Evolutionary conservation across 2,329 filamentous ascomycete genomes (phyloP).

Genomic region (Epichloe glyceriae): DNA sequence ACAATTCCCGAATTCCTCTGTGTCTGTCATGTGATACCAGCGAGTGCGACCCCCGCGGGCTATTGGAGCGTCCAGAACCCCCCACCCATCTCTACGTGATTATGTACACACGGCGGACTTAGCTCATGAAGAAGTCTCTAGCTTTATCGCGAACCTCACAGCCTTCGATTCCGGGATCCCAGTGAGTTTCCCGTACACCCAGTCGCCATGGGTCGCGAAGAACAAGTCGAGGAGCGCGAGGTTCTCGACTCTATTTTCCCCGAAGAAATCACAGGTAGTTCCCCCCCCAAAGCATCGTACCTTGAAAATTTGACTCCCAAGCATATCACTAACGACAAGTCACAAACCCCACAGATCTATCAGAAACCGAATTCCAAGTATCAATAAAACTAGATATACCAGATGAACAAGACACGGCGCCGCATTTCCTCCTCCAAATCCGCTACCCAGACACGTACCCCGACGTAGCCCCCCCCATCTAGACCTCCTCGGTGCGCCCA

Average conservation of each 20-base stretch:
- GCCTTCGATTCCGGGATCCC: neutral
- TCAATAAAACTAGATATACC: conserved; percentile 70
- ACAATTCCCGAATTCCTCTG: too few relatives aligned
- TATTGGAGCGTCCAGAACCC: conserved; percentile 11
- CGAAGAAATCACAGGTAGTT: conserved; percentile 80
- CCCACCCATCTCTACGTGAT: conserved; percentile 11
- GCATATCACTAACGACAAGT: neutral
- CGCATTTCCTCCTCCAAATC: conserved; percentile 69
- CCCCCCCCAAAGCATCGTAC: too few relatives aligned
- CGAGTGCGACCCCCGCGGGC: conserved; percentile 12
- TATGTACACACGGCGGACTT: too few relatives aligned
- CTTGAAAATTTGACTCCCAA: too few relatives aligned
- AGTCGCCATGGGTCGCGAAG: conserved; percentile 55
- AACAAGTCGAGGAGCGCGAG: conserved; percentile 90
- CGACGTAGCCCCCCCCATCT: conserved; percentile 71
- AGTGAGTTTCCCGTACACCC: neutral
- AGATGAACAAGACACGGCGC: conserved; percentile 48
- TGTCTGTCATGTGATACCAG: too few relatives aligned
- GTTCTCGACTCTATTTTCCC: conserved; percentile 97
- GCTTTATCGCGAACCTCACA: neutral
- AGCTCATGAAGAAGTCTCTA: neutral
- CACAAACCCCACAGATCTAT: conserved; percentile 53
- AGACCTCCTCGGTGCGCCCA: conserved; percentile 63
- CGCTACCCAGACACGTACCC: conserved; percentile 86
- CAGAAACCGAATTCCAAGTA: conserved; percentile 79